Base-by-base conservation (phyloP, 441 rosid genomes). In the Pelargonium myrrhifolium region DNA sequence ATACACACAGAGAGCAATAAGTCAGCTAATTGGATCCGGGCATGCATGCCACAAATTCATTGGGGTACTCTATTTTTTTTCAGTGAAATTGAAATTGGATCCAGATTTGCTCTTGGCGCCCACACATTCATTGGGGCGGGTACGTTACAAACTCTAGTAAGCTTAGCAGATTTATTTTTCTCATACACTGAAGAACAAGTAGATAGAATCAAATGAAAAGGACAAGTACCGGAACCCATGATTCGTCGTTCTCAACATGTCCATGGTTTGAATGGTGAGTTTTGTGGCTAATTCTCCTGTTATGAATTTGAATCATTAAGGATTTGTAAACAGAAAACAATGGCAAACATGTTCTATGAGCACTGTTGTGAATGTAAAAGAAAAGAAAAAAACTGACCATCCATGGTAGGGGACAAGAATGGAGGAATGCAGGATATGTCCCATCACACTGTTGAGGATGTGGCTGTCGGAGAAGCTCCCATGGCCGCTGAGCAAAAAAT, bases 391-490 rank as follows among this genome's bases (percentile, higher is more conserved):
- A 39, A 68, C 86, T 45, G 70, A 93, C 98, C 98, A 93, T 78
- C 97, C 98, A 77, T 93, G 87, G 76, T 87, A 93, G 69, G 97
- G 98, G 18, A 93, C 98, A 73, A 93, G 97, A 26, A 93, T 87
- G 43, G 89, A 80, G 20, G 98, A 86, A 80, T 90, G 97, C 71
- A 93, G 75, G 76, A 93, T 18, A 79, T 90, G 97, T 35, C 98
- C 97, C 72, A 89, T 81, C 43, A 83, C 77, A 76, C 78, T 84
- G 66, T 93, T 93, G 7, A 93, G 86, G 66, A 68, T 68, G 68
- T 82, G 77, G 71, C 65, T 84, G 67, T 89, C 85, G 0, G 98
- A 93, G 79, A 93, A 93, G 79, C 98, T 93, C 49, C 97, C 97
- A 69, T 90, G 98, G 43, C 98, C 97, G 74, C 97, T 90, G 78